Percentiles rank a stretch among this genome's conserved stretches.
These are phyloP conservation scores for Verticillium klebahnii DNA, from an alignment of 2,329 filamentous ascomycete genomes.

Conservation along the genomic window DNA sequence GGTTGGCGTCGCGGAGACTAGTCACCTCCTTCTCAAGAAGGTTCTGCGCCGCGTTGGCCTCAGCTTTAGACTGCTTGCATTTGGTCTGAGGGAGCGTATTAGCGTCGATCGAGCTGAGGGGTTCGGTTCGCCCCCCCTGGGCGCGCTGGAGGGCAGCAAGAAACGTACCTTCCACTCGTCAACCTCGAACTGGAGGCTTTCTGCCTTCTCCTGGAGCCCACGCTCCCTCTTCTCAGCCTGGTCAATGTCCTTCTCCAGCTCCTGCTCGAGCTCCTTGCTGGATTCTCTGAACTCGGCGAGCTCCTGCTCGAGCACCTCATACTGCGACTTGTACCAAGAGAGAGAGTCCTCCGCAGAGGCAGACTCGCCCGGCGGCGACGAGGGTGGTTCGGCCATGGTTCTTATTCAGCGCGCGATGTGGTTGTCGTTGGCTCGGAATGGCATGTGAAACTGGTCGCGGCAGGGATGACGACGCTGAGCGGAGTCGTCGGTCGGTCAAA, in stretches of 20 bases:
- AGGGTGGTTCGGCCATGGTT: conserved; percentile 55
- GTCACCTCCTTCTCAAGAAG: conserved; percentile 94
- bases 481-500: not conserved
- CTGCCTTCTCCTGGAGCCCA: conserved; percentile 79
- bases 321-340: conserved; percentile 92
- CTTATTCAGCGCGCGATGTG: not conserved
- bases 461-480: not conserved
- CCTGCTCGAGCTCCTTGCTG: conserved; percentile 88
- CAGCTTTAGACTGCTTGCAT: conserved; percentile 89
- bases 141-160: not conserved
- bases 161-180: conserved; percentile 92
- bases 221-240: conserved; percentile 91
- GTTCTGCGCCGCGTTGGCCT: conserved; percentile 81
- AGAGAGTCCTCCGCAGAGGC: conserved; percentile 68
- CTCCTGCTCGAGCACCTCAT: conserved; percentile 87
- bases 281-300: conserved; percentile 91
- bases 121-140: not conserved
- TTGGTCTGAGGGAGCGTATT: conserved; percentile 61
- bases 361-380: conserved; percentile 54
- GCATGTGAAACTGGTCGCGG: conserved; percentile 1
- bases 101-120: not conserved
- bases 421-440: conserved; percentile 1
- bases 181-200: conserved; percentile 79
- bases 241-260: conserved; percentile 94
- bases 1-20: conserved; percentile 75